A percentile compares a stretch with the other conserved stretches of the same genome.
phyloP scores from a whole-genome alignment of 768 basidiomycete species.

The Coprinellus micaceus region DNA sequence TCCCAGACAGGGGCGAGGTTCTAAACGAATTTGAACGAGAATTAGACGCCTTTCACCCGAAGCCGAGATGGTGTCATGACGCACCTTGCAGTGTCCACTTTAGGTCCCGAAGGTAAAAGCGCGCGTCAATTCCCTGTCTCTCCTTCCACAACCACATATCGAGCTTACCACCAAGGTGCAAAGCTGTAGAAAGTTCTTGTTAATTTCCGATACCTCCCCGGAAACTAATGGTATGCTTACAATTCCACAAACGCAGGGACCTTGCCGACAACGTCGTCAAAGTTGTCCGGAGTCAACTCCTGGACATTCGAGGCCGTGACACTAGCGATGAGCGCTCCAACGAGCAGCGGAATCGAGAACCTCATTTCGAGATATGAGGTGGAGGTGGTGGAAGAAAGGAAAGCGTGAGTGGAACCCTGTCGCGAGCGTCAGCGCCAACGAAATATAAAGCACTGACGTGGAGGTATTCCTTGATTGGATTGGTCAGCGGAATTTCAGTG shows the following conservation, averaged over 20 bases:
- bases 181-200: slow-evolving; percentile 44
- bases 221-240: slow-evolving; percentile 43
- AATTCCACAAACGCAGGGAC: slow-evolving; percentile 88
- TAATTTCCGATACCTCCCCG: slow-evolving; percentile 2
- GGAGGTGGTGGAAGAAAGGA: slow-evolving; percentile 10
- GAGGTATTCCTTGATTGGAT: slow-evolving; percentile 14
- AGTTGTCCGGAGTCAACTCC: slow-evolving; percentile 72
- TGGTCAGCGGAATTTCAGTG: slow-evolving; percentile 13
- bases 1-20: slow-evolving; percentile 88
- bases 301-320: slow-evolving; percentile 78
- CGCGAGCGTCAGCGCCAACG: not conserved
- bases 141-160: not conserved
- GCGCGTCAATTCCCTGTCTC: slow-evolving; percentile 7
- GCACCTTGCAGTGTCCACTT: slow-evolving; percentile 86
- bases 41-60: not conserved
- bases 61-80: slow-evolving; percentile 3
- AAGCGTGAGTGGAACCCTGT: slow-evolving; percentile 24
- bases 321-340: slow-evolving; percentile 50
- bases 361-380: slow-evolving; percentile 45
- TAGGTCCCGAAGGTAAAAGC: not conserved
- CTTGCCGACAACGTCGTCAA: slow-evolving; percentile 69
- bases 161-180: slow-evolving; percentile 80
- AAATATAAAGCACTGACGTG: slow-evolving; percentile 12
- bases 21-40: slow-evolving; percentile 31
- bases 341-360: slow-evolving; percentile 51